A percentile compares a stretch with the other conserved stretches of the same genome.
Evolutionary conservation across 78 protist species (phyloP).

Genomic region (Planoprotostelium fungivorum): DNA sequence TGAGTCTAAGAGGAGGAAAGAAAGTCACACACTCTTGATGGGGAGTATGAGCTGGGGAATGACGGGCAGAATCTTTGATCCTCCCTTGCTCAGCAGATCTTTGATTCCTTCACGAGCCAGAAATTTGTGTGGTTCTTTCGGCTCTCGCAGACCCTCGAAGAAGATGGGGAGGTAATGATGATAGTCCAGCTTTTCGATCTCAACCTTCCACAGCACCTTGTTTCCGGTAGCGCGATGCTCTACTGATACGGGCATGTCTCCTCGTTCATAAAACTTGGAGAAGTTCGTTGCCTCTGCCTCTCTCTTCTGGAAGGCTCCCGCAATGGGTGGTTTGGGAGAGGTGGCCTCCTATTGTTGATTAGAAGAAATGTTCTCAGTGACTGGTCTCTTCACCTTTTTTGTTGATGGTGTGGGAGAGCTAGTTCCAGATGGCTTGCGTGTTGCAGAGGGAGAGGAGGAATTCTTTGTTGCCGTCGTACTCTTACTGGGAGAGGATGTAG

Average conservation of each 20-base stretch:
- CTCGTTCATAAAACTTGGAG: slow-evolving; percentile 86
- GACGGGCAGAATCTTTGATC: slow-evolving; percentile 77
- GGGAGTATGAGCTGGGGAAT: slow-evolving; percentile 93
- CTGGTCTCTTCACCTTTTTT: not conserved
- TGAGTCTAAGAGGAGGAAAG: not conserved
- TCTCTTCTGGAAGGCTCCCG: not conserved
- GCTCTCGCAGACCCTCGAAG: slow-evolving; percentile 91
- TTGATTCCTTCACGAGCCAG: slow-evolving; percentile 78
- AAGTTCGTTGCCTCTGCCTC: slow-evolving; percentile 59
- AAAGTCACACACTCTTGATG: slow-evolving; percentile 54
- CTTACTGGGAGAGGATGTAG: too few relatives aligned
- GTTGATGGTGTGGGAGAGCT: not conserved
- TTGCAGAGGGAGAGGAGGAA: not conserved
- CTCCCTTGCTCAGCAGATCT: slow-evolving; percentile 75
- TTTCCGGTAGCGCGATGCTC: slow-evolving; percentile 65
- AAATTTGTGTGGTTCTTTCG: slow-evolving; percentile 84
- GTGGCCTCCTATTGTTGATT: not conserved
- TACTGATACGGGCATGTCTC: slow-evolving; percentile 89
- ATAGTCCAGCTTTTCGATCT: slow-evolving; percentile 85
- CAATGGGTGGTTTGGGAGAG: not conserved
- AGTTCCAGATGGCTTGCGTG: not conserved
- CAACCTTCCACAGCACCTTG: slow-evolving; percentile 79
- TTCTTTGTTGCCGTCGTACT: not conserved
- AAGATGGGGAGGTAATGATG: slow-evolving; percentile 94
- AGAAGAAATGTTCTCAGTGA: not conserved